A percentile compares a stretch with the other conserved stretches of the same genome.
Evolutionary conservation across 257 asterid genomes (phyloP).

Genomic region (Nicotiana tomentosiformis): DNA sequence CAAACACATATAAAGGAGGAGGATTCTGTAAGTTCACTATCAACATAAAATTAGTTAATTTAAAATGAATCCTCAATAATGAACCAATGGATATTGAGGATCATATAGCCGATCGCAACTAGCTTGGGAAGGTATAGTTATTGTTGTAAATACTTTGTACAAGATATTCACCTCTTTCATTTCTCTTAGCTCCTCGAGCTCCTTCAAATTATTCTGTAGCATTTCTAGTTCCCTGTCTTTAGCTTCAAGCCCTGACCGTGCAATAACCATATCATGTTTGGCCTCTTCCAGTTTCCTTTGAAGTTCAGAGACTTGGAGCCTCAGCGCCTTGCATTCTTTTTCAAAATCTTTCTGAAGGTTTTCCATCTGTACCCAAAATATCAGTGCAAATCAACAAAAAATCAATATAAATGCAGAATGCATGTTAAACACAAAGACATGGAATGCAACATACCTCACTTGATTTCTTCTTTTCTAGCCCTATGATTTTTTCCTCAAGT

Average conservation of each 20-base stretch:
- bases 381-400: background rate
- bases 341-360: constrained; percentile 49
- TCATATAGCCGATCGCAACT: background rate
- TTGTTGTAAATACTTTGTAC: background rate
- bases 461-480: constrained; percentile 55
- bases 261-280: constrained; percentile 38
- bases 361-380: constrained; percentile 43
- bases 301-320: constrained; percentile 57
- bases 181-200: constrained; percentile 88
- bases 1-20: background rate
- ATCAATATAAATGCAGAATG: constrained; percentile 2
- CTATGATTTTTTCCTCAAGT: constrained; percentile 55
- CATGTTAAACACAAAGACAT: constrained; percentile 6
- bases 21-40: background rate
- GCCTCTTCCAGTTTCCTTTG: constrained; percentile 68
- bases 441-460: constrained; percentile 43
- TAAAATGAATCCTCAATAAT: background rate
- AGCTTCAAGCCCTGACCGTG: constrained; percentile 47
- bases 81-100: background rate
- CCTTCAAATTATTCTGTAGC: constrained; percentile 73
- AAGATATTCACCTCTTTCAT: constrained; percentile 78
- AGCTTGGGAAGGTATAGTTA: background rate
- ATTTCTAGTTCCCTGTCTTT: constrained; percentile 59
- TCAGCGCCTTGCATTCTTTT: constrained; percentile 59
- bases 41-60: background rate